Evolutionary conservation across 805 yeast genomes (phyloP), one percentile per base, ranked within the genome.

Genomic region (Wickerhamomyces bovis): DNA sequence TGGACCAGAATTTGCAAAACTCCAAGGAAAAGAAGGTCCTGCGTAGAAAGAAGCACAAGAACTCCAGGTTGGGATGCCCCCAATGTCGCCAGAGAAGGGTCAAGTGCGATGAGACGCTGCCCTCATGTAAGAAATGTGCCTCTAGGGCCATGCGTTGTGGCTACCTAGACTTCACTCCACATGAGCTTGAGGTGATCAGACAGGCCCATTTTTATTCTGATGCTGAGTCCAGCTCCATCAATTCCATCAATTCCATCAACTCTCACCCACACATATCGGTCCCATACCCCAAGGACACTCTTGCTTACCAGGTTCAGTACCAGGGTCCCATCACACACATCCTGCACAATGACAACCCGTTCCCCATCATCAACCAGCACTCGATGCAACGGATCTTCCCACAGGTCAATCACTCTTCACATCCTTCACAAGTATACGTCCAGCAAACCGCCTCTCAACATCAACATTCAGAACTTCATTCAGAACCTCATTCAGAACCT

Each of bases 61-160:
- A 83, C 65, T 80, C 86, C 2, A 47, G 54, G 30, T 43, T 53
- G 9, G 62, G 92, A 11, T 85, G 92, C 60, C 78, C 77, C 5
- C 78, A 80, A 39, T 81, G 87, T 61, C 80, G 80, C 52, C 68
- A 70, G 45, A 67, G 85, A 25, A 64, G 83, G 21, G 73, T 81
- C 53, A 81, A 80, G 54, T 81, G 87, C 57, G 85, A 81, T 60
- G 86, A 81, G 57, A 60, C 65, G 6, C 65, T 77, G 9, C 86
- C 87, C 1, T 61, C 65, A 33, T 81, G 87, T 56, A 58, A 59
- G 43, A 77, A 77, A 52, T 81, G 87, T 56, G 49, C 39, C 5
- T 22, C 51, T 9, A 47, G 57, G 41, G 30, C 46, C 3, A 53
- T 67, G 22, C 45, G 57, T 10, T 54, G 58, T 39, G 54, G 53